These are phyloP conservation scores for Backusella mclennaniae DNA, from an alignment of 192 early-diverging fungal genomes.

Conservation along the genomic window DNA sequence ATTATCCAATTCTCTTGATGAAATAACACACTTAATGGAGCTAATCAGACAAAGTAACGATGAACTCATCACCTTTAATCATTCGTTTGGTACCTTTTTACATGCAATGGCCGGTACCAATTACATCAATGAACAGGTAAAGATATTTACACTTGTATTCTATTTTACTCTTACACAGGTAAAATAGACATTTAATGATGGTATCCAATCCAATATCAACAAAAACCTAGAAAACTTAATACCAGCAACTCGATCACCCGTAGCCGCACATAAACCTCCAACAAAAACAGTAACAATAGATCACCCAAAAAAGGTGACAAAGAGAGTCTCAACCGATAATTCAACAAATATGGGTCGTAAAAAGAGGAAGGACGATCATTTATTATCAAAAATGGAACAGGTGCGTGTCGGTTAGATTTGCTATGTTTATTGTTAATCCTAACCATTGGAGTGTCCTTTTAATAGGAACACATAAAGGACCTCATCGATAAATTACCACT, in stretches of 20 bases:
- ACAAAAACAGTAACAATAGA: too few species aligned
- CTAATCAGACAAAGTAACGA: neutral
- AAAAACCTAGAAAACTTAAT: too few species aligned
- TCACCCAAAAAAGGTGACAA: too few species aligned
- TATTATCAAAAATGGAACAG: neutral
- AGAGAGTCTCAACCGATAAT: too few species aligned
- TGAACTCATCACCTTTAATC: neutral
- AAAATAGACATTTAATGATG: neutral
- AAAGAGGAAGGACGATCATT: neutral
- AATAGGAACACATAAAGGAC: neutral
- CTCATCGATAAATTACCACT: neutral
- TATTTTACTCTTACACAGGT: too few species aligned
- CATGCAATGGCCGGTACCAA: neutral
- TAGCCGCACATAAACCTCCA: too few species aligned
- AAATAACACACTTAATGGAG: neutral
- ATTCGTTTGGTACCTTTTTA: neutral
- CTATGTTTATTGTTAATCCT: neutral
- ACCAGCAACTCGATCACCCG: too few species aligned
- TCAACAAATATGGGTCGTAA: neutral
- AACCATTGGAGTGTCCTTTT: neutral
- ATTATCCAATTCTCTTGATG: neutral
- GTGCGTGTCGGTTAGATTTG: neutral
- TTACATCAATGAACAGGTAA: neutral
- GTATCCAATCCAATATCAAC: neutral
- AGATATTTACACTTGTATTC: too few species aligned